Evolutionary conservation across 83 land plant genomes (phyloP).

Genomic region (Isoetes engelmannii): DNA sequence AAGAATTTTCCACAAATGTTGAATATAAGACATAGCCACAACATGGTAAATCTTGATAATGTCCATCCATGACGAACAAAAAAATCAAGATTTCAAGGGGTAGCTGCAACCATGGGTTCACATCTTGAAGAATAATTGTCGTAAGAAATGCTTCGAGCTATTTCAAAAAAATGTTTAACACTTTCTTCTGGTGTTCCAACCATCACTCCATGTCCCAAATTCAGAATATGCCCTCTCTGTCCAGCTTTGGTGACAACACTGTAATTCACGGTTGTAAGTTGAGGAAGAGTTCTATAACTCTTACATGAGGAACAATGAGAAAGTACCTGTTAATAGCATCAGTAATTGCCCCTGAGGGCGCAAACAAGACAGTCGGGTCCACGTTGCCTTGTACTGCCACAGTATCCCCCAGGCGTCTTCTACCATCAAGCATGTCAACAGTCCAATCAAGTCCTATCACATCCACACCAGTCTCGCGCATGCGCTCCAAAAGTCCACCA

Average conservation of each 20-base stretch:
- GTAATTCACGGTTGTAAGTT: constrained; percentile 9
- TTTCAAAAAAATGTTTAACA: constrained; percentile 91
- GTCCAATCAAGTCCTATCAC: constrained; percentile 99
- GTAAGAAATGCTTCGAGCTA: constrained; percentile 51
- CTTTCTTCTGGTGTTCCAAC: constrained; percentile 97
- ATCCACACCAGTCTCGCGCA: constrained; percentile 82
- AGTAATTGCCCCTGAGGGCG: constrained; percentile 58
- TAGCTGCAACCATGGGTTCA: too few relatives aligned
- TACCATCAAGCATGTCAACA: constrained; percentile 92
- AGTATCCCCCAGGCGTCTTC: constrained; percentile 59
- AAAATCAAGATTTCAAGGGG: too few relatives aligned
- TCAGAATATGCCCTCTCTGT: constrained; percentile 76
- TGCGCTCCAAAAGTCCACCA: constrained; percentile 93
- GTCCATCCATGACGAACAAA: too few relatives aligned
- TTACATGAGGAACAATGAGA: neutral
- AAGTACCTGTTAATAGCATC: constrained; percentile 72
- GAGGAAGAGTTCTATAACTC: neutral
- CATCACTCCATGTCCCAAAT: constrained; percentile 95
- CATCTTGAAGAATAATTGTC: constrained; percentile 7
- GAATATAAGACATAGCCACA: too few relatives aligned
- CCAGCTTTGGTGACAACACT: constrained; percentile 92
- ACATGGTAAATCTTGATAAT: too few relatives aligned
- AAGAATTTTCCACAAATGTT: too few relatives aligned
- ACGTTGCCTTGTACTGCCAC: constrained; percentile 93
- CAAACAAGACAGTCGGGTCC: constrained; percentile 80